phyloP scores from a whole-genome alignment of 805 yeast species.

The Ogataea kodamae region DNA sequence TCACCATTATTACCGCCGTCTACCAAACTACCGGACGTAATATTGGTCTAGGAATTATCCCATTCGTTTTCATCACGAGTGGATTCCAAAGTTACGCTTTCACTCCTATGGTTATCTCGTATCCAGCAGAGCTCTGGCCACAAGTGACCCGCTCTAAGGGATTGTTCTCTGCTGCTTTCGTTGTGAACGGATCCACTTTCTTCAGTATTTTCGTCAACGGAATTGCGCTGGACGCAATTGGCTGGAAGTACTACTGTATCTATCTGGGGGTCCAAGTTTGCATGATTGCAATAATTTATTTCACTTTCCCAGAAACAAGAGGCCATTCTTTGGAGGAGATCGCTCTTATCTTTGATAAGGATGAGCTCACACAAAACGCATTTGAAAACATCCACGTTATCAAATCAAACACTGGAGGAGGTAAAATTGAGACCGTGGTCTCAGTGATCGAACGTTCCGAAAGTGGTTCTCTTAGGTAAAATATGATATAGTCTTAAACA shows the following conservation, averaged over 20 bases:
- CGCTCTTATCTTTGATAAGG: constrained; percentile 29
- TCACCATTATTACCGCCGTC: constrained; percentile 45
- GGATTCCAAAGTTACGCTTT: constrained; percentile 40
- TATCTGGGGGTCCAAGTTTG: constrained; percentile 33
- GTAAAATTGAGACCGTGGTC: constrained; percentile 9
- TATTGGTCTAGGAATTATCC: constrained; percentile 20
- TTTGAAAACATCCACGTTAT: constrained; percentile 4
- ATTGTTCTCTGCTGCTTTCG: constrained; percentile 39
- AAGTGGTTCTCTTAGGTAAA: too few relatives aligned
- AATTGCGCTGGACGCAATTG: constrained; percentile 37
- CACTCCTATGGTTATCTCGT: constrained; percentile 44
- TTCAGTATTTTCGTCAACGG: constrained; percentile 29
- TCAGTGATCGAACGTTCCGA: constrained; percentile 7
- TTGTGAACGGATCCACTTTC: constrained; percentile 15
- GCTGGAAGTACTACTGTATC: constrained; percentile 37
- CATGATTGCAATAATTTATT: constrained; percentile 32
- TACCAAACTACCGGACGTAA: constrained; percentile 8
- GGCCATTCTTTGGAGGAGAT: constrained; percentile 72
- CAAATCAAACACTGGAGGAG: constrained; percentile 2
- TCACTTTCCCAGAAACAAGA: constrained; percentile 71
- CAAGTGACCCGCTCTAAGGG: constrained; percentile 58
- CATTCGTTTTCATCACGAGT: constrained; percentile 28
- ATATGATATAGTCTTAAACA: too few relatives aligned
- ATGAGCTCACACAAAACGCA: constrained; percentile 7
- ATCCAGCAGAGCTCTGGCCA: constrained; percentile 48